Evolutionary conservation across 2,329 filamentous ascomycete genomes (phyloP).

Genomic region (Parafenestella ontariensis): DNA sequence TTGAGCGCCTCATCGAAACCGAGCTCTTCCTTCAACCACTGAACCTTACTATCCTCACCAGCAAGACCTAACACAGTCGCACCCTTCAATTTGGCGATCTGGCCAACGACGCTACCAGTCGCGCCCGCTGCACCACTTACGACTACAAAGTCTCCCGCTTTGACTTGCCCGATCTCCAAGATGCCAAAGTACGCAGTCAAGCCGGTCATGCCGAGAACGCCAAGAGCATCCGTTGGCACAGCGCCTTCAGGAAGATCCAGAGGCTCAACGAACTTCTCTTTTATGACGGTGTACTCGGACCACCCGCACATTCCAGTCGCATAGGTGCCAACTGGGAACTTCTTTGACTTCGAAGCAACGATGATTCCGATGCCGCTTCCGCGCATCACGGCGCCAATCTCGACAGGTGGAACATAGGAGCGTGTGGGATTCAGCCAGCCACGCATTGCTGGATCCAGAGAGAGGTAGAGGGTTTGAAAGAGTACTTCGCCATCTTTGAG

Average conservation of each 20-base stretch:
- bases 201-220: constrained; percentile 67
- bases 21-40: constrained; percentile 61
- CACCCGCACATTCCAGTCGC: constrained; percentile 66
- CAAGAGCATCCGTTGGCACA: constrained; percentile 63
- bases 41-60: constrained; percentile 61
- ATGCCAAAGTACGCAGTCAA: constrained; percentile 81
- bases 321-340: constrained; percentile 64
- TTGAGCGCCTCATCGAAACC: constrained; percentile 64
- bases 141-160: constrained; percentile 75
- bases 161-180: constrained; percentile 70
- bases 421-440: constrained; percentile 68
- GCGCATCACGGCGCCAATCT: constrained; percentile 73
- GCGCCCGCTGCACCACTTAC: constrained; percentile 80
- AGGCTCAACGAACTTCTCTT: constrained; percentile 58
- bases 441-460: constrained; percentile 78
- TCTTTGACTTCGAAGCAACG: constrained; percentile 64
- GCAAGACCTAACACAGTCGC: constrained; percentile 60
- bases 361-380: constrained; percentile 67
- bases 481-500: constrained; percentile 71
- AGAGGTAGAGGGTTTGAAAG: constrained; percentile 67
- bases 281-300: constrained; percentile 69
- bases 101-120: constrained; percentile 76
- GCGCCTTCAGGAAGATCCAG: constrained; percentile 56
- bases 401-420: constrained; percentile 73
- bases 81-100: constrained; percentile 77